These are phyloP conservation scores for Yarrowia yakushimensis DNA, from an alignment of 805 yeast species.

Conservation along the genomic window DNA sequence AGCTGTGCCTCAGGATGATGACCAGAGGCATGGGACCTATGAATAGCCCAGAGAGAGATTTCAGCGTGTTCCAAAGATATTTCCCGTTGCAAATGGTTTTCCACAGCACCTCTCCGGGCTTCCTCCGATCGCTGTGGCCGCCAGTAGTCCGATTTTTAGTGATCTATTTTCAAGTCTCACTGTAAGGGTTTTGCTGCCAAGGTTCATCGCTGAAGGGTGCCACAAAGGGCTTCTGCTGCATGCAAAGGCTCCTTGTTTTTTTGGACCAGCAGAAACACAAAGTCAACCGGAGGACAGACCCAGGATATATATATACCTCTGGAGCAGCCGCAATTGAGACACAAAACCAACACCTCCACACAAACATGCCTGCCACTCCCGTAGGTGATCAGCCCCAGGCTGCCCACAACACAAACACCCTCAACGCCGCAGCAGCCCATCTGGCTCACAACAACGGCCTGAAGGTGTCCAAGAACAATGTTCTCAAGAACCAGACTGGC, in stretches of 20 bases:
- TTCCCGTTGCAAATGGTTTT: too few species aligned
- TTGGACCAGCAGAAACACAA: not conserved
- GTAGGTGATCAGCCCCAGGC: slow-evolving; percentile 24
- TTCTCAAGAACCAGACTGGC: slow-evolving; percentile 42
- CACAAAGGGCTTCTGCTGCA: not conserved
- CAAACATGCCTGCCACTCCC: slow-evolving; percentile 23
- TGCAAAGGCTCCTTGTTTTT: not conserved
- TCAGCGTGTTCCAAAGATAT: too few species aligned
- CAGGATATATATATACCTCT: not conserved
- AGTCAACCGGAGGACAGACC: not conserved
- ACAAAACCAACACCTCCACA: not conserved
- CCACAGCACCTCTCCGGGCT: too few species aligned
- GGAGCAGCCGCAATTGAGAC: not conserved
- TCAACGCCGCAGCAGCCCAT: slow-evolving; percentile 24
- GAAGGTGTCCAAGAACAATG: slow-evolving; percentile 2
- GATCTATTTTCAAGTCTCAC: not conserved
- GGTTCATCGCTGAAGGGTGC: slow-evolving; percentile 1
- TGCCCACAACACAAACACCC: slow-evolving; percentile 16
- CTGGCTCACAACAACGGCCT: slow-evolving; percentile 24
- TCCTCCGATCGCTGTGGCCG: too few species aligned
- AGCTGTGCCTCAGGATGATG: too few species aligned
- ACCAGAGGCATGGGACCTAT: too few species aligned
- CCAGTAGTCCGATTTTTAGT: too few species aligned
- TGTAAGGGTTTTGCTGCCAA: not conserved
- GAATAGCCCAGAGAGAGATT: too few species aligned